phyloP scores from a whole-genome alignment of 768 basidiomycete genomes.

The Lentinula sp. region DNA sequence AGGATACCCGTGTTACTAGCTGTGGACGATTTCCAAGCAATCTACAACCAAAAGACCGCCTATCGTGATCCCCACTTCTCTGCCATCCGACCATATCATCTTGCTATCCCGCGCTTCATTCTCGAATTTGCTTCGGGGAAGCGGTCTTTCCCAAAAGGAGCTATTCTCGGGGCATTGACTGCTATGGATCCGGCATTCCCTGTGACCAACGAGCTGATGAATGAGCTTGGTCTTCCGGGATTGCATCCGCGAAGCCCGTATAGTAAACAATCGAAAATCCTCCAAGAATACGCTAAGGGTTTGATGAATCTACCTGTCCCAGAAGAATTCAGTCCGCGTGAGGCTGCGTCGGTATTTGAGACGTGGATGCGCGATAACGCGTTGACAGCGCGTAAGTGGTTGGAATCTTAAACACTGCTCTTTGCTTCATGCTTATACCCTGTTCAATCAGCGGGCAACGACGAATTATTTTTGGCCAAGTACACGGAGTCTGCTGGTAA shows the following conservation, averaged over 20 bases:
- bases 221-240: slow-evolving; percentile 36
- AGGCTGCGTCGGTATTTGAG: slow-evolving; percentile 73
- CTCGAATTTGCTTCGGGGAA: slow-evolving; percentile 76
- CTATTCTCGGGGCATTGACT: slow-evolving; percentile 66
- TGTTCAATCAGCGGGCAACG: slow-evolving; percentile 24
- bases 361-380: slow-evolving; percentile 65
- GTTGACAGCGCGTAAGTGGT: slow-evolving; percentile 41
- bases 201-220: slow-evolving; percentile 56
- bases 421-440: background rate
- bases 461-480: slow-evolving; percentile 74
- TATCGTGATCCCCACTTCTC: slow-evolving; percentile 75
- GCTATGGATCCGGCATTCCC: slow-evolving; percentile 52
- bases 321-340: slow-evolving; percentile 50
- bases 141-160: slow-evolving; percentile 66
- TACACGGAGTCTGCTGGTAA: slow-evolving; percentile 78
- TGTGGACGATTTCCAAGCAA: slow-evolving; percentile 81
- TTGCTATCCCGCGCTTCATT: slow-evolving; percentile 72
- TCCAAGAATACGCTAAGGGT: slow-evolving; percentile 35
- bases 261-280: slow-evolving; percentile 40
- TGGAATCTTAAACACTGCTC: background rate
- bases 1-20: slow-evolving; percentile 80
- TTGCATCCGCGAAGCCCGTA: slow-evolving; percentile 44
- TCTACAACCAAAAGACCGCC: slow-evolving; percentile 55
- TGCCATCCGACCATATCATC: slow-evolving; percentile 65
- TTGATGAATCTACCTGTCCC: slow-evolving; percentile 48